These are phyloP conservation scores for Penicillium sp. DNA, from an alignment of 2,329 filamentous ascomycete genomes.

Conservation along the genomic window DNA sequence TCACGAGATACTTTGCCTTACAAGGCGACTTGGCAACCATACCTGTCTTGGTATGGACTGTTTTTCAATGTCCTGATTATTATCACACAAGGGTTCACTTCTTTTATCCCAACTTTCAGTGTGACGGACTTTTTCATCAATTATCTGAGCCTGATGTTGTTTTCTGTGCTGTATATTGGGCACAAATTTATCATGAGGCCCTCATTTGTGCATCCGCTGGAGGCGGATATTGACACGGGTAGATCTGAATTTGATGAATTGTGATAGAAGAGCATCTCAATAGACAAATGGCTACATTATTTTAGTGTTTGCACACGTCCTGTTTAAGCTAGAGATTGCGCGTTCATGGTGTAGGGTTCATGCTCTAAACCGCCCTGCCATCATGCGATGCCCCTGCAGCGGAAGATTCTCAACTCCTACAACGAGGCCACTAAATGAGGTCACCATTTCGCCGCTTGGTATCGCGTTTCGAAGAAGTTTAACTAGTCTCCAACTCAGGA, in stretches of 20 bases:
- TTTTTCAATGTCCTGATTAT: constrained; percentile 46
- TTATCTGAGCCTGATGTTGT: constrained; percentile 57
- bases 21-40: constrained; percentile 63
- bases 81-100: constrained; percentile 68
- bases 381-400: too few species aligned
- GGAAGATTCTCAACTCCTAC: too few species aligned
- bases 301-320: too few species aligned
- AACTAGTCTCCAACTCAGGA: too few species aligned
- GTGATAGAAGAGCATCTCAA: neutral
- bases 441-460: too few species aligned
- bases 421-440: too few species aligned
- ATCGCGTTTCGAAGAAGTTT: too few species aligned
- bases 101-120: constrained; percentile 63
- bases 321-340: too few species aligned
- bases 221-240: constrained; percentile 7
- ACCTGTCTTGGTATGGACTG: constrained; percentile 62
- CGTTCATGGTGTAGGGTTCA: too few species aligned
- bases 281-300: neutral
- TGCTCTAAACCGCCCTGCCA: too few species aligned
- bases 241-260: neutral
- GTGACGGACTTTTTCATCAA: constrained; percentile 53
- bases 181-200: constrained; percentile 55
- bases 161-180: constrained; percentile 59
- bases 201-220: constrained; percentile 32
- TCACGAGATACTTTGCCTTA: constrained; percentile 62